phyloP scores from a whole-genome alignment of 1,139 yeast genomes.

The Arxiozyma heterogenica region DNA sequence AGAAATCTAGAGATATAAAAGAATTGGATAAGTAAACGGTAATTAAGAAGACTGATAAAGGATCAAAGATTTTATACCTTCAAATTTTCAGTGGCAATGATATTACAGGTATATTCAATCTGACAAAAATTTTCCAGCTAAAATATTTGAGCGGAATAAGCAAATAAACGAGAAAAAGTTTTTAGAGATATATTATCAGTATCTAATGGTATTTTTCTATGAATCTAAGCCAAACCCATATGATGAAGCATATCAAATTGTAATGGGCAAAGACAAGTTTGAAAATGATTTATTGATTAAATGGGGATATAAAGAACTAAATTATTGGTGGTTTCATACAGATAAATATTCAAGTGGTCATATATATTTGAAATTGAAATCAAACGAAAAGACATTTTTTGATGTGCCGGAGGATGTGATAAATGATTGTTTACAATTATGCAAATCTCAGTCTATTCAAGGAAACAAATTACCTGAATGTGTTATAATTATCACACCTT shows the following conservation, averaged over 20 bases:
- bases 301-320: slow-evolving; percentile 49
- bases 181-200: not conserved
- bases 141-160: not conserved
- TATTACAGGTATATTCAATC: no score
- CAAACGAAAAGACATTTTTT: slow-evolving; percentile 40
- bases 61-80: no score
- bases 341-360: slow-evolving; percentile 77
- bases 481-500: slow-evolving; percentile 68
- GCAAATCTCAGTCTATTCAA: slow-evolving; percentile 72
- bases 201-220: slow-evolving; percentile 27
- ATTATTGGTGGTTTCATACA: slow-evolving; percentile 76
- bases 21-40: not conserved
- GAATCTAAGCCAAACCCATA: slow-evolving; percentile 18
- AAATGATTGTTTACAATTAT: slow-evolving; percentile 60
- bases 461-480: slow-evolving; percentile 67
- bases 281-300: slow-evolving; percentile 71
- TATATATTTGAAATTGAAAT: slow-evolving; percentile 53
- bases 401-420: slow-evolving; percentile 45
- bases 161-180: not conserved
- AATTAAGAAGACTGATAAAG: not conserved
- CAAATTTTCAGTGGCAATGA: no score
- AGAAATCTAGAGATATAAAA: not conserved
- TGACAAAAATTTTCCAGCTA: no score
- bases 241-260: slow-evolving; percentile 14
- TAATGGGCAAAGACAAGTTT: slow-evolving; percentile 66